Evolutionary conservation across 2,329 filamentous ascomycete species (phyloP), one percentile per base, ranked within the genome.

Genomic region (Diaporthe sp.): DNA sequence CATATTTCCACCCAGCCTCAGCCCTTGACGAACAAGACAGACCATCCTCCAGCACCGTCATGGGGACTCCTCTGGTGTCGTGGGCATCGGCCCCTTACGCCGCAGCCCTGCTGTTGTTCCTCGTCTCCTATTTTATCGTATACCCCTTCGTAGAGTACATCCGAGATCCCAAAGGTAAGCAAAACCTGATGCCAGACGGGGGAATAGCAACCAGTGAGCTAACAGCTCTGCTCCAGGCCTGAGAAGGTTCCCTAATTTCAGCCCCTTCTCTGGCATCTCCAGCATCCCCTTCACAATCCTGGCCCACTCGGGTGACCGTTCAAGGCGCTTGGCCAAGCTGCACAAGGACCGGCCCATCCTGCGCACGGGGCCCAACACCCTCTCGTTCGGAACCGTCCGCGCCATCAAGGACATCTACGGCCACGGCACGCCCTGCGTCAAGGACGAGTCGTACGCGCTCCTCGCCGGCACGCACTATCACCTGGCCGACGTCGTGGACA

Each of bases 401-500:
- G 87, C 86, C 31, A 87, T 88, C 78, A 88, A 88, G 78, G 86
- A 88, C 51, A 88, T 88, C 67, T 88, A 88, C 75, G 87, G 87
- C 34, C 88, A 90, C 76, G 86, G 86, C 60, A 87, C 88, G 2
- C 85, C 84, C 39, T 89, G 87, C 77, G 84, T 82, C 53, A 90
- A 90, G 78, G 88, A 88, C 31, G 81, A 81, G 2, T 85, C 85
- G n/a, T 90, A 90, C 75, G 76, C 82, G 13, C 79, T 85, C 34
- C 82, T 85, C 0, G 82, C 87, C 0, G 88, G 88, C 3, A 84
- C 85, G 0, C 88, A 90, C 79, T 87, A 82, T 77, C 86, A 90
- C 74, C 85, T 90, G 4, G 87, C 87, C 39, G 88, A 90, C 79
- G 87, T 88, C 4, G 79, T 88, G 12, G 87, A 90, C 78, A 88